Conservation (phyloP, 2,329 filamentous ascomycete species). For the Parascedosporium putredinis region DNA sequence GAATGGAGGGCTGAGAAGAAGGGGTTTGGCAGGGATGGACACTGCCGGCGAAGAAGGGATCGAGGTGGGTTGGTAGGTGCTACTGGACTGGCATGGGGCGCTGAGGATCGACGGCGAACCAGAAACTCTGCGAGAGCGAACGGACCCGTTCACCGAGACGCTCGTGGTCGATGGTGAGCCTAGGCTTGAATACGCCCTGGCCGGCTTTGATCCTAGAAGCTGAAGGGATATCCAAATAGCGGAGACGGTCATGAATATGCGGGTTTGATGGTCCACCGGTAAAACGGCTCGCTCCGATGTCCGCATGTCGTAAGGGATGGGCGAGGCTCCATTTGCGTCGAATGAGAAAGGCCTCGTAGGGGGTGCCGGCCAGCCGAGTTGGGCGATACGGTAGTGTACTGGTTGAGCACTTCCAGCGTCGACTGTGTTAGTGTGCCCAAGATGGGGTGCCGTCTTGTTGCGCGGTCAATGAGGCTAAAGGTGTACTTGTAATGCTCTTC, state of each 20-base stretch:
- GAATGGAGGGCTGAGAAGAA: background rate
- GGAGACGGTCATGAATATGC: constrained; percentile 15
- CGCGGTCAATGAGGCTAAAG: constrained; percentile 66
- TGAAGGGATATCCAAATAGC: constrained; percentile 17
- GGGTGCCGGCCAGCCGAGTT: constrained; percentile 1
- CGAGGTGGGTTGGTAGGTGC: background rate
- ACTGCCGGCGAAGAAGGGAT: constrained; percentile 6
- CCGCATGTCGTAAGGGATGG: background rate
- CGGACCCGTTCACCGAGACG: background rate
- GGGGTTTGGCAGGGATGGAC: constrained; percentile 5
- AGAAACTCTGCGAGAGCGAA: constrained; percentile 2
- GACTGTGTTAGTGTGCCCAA: constrained; percentile 56
- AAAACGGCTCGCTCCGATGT: constrained; percentile 10
- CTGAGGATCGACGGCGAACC: background rate
- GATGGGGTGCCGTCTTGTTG: constrained; percentile 60
- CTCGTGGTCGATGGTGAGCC: background rate
- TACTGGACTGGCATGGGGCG: background rate
- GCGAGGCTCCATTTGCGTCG: background rate
- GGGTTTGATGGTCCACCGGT: constrained; percentile 15
- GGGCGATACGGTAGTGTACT: constrained; percentile 7
- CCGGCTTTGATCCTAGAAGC: constrained; percentile 12
- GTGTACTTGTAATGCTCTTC: constrained; percentile 45
- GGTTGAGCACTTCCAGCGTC: constrained; percentile 57
- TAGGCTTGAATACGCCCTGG: background rate
- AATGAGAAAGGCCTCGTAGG: constrained; percentile 6